These are phyloP conservation scores for Euryodendron excelsum DNA, from an alignment of 148 eudicot species.

Conservation along the genomic window DNA sequence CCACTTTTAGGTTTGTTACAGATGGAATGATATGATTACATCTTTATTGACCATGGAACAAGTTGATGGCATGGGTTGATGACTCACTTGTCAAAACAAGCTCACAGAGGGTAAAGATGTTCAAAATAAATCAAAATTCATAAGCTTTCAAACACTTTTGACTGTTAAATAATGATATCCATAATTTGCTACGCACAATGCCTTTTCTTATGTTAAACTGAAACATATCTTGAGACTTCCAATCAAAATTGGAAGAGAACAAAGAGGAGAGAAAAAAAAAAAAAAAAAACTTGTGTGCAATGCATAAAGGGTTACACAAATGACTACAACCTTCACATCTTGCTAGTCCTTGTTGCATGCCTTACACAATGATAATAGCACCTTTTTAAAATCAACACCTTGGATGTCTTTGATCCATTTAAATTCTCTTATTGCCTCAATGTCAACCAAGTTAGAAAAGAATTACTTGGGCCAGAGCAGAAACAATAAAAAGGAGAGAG, in stretches of 20 bases:
- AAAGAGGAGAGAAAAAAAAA: not conserved
- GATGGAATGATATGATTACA: not conserved
- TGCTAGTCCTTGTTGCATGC: not conserved
- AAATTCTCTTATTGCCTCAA: not conserved
- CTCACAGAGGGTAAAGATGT: not conserved
- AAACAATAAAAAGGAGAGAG: no score
- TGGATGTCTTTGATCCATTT: not conserved
- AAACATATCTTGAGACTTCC: not conserved
- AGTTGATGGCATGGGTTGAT: not conserved
- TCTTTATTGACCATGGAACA: not conserved
- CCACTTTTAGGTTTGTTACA: not conserved
- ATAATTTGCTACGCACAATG: not conserved
- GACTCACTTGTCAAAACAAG: not conserved
- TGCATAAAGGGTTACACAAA: not conserved
- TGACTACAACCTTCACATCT: not conserved
- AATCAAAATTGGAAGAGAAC: not conserved
- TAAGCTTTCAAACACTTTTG: not conserved
- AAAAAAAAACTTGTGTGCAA: not conserved
- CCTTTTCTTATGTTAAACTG: not conserved
- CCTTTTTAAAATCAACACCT: not conserved
- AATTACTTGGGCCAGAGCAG: not conserved
- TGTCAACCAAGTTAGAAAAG: not conserved
- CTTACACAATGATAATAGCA: not conserved
- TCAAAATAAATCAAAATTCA: not conserved
- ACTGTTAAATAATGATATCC: not conserved